Evolutionary conservation across 2,329 filamentous ascomycete genomes (phyloP).

Genomic region (Orbilia brochopaga): DNA sequence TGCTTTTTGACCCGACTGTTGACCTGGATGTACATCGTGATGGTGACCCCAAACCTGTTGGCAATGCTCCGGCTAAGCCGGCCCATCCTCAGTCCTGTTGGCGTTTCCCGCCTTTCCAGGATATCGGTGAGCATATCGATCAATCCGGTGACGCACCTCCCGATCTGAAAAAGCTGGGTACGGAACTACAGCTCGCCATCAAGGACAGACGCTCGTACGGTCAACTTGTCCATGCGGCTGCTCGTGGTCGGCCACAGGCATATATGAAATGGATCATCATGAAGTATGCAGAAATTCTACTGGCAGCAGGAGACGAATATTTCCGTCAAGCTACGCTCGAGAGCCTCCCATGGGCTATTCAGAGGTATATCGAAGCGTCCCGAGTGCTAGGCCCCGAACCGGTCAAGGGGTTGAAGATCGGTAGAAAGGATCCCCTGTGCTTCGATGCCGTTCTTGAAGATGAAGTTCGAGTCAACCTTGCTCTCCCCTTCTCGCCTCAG

Average conservation of each 20-base stretch:
- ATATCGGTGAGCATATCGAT: no score
- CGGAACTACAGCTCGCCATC: no score
- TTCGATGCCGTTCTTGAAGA: not conserved
- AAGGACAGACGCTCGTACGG: no score
- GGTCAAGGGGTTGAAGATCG: not conserved
- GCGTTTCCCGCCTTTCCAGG: no score
- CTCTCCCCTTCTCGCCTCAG: conserved; percentile 13
- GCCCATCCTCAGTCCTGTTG: no score
- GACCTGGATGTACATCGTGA: no score
- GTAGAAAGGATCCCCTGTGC: not conserved
- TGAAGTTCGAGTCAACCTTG: conserved; percentile 50
- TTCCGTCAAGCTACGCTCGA: conserved; percentile 55
- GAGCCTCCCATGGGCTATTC: conserved; percentile 55
- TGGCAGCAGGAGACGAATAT: conserved; percentile 55
- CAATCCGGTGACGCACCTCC: no score
- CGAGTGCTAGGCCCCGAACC: conserved; percentile 53
- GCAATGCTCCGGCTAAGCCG: no score
- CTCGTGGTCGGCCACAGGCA: conserved; percentile 53
- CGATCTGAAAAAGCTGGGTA: no score
- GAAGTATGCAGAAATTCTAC: conserved; percentile 56
- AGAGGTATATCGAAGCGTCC: conserved; percentile 55
- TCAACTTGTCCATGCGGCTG: no score
- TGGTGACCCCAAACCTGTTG: no score
- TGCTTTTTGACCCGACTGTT: conserved; percentile 54
- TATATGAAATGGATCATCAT: conserved; percentile 57